Evolutionary conservation across 192 early-diverging fungal species (phyloP).

Genomic region (Jimgerdemannia flammicorona): DNA sequence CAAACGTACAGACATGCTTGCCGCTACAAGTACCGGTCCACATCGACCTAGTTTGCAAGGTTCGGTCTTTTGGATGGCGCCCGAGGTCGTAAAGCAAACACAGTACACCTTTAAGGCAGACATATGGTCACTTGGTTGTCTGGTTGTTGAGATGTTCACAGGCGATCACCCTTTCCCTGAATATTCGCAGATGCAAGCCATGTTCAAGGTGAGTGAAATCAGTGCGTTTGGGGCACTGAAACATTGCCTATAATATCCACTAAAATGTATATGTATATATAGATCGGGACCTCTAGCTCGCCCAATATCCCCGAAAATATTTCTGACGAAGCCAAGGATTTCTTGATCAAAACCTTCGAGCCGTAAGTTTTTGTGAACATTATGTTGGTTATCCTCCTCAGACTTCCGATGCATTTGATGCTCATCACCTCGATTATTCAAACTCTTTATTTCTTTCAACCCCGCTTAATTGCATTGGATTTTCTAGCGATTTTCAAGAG

Average conservation of each 20-base stretch:
- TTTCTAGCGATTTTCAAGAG: conserved; percentile 58
- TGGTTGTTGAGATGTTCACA: conserved; percentile 99
- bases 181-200: conserved; percentile 77
- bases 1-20: conserved; percentile 25
- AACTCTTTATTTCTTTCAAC: not conserved
- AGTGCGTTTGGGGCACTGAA: conserved; percentile 4
- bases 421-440: no score
- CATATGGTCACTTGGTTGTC: conserved; percentile 92
- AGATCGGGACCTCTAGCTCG: conserved; percentile 75
- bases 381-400: not conserved
- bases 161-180: conserved; percentile 88
- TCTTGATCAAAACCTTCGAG: conserved; percentile 72
- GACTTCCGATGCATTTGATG: not conserved
- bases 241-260: not conserved
- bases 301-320: conserved; percentile 80
- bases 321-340: conserved; percentile 63
- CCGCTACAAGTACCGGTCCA: conserved; percentile 38
- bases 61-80: conserved; percentile 99
- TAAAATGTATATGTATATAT: conserved; percentile 1
- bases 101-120: conserved; percentile 91
- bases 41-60: conserved; percentile 86
- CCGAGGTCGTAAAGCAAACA: conserved; percentile 92
- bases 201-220: conserved; percentile 59
- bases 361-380: conserved; percentile 44
- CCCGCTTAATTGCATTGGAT: not conserved